phyloP scores from a whole-genome alignment of 2,329 filamentous ascomycete species.

The Hypoxylon sp. region DNA sequence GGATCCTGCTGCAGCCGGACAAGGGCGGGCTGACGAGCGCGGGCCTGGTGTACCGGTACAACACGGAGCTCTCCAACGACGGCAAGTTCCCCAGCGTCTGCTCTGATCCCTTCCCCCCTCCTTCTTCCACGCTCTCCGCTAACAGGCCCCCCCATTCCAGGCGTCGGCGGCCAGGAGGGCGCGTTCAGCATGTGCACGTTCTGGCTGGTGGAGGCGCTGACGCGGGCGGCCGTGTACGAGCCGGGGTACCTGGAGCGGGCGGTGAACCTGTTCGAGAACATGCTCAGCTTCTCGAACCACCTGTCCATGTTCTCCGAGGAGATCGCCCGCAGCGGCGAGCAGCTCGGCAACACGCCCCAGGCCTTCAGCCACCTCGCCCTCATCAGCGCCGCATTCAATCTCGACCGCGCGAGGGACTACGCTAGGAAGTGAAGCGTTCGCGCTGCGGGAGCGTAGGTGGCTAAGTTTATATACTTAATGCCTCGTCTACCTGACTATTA shows the following conservation, averaged over 20 bases:
- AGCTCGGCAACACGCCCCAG: conserved; percentile 81
- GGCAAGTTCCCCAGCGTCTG: conserved; percentile 54
- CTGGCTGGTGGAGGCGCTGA: conserved; percentile 82
- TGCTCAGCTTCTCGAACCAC: conserved; percentile 79
- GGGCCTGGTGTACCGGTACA: conserved; percentile 78
- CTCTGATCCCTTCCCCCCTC: not conserved
- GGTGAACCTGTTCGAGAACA: conserved; percentile 78
- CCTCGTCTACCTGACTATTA: too few relatives aligned
- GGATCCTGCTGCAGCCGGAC: conserved; percentile 74
- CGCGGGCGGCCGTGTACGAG: conserved; percentile 71
- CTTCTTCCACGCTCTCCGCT: not conserved
- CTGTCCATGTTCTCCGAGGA: conserved; percentile 82
- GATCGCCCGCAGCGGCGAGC: conserved; percentile 76
- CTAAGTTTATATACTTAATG: too few relatives aligned
- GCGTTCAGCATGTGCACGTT: conserved; percentile 85
- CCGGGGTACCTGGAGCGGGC: conserved; percentile 68
- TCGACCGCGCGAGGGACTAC: conserved; percentile 59
- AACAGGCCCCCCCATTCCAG: conserved; percentile 49
- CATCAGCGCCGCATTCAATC: conserved; percentile 79
- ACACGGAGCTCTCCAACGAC: conserved; percentile 73
- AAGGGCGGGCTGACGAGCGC: conserved; percentile 79
- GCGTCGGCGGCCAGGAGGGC: conserved; percentile 76
- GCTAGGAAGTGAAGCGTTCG: conserved; percentile 8
- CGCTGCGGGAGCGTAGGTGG: too few relatives aligned
- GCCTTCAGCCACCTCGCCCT: conserved; percentile 80